Evolutionary conservation across 2,329 filamentous ascomycete genomes (phyloP), one percentile per base, ranked within the genome.

Genomic region (Pyrenophora tritici-repentis): DNA sequence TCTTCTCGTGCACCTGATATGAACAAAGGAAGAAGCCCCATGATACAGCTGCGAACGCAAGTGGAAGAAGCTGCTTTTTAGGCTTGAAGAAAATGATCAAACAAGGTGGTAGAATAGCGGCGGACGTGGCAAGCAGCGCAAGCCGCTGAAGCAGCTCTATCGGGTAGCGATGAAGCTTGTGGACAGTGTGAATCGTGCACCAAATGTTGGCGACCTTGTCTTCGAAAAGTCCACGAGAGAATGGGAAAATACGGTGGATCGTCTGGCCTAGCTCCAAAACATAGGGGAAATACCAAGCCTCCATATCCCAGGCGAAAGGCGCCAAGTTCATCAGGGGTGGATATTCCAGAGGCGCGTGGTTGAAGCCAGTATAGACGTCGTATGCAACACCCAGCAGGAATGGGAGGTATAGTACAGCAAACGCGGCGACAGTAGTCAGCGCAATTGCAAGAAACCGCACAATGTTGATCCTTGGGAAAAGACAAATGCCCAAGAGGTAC

Each of bases 161-260:
- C 1, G 90, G 85, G 60, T 91, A 94, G 14, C 83, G 78, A 56
- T 89, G 84, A 32, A 99, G 83, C 76, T 99, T 99, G 76, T 96
- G 81, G 47, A 95, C 81, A 1, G 94, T 88, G 70, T 97, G 95
- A 48, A 93, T 81, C 4, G 91, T 88, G 71, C 94, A 99, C 94
- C 94, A 99, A 66, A 97, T 88, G 71, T 99, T 99, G 67, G 94
- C 94, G 16, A 99, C 95, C 75, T 99, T 99, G 78, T 97, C 94
- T 76, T 99, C 95, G 66, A 97, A 99, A 6, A 99, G 78, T 3
- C 94, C 94, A n/a, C 94, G 86, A 1, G 92, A 86, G 69, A 99
- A 97, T 1, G 95, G 94, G 66, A 99, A 97, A 50, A 97, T 83
- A n/a, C 94, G 88, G 71, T 97, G 90, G 9, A 97, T 76, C 63